Evolutionary conservation across 441 rosid species (phyloP), one percentile per base, ranked within the genome.

Genomic region (Omphalea diandra): DNA sequence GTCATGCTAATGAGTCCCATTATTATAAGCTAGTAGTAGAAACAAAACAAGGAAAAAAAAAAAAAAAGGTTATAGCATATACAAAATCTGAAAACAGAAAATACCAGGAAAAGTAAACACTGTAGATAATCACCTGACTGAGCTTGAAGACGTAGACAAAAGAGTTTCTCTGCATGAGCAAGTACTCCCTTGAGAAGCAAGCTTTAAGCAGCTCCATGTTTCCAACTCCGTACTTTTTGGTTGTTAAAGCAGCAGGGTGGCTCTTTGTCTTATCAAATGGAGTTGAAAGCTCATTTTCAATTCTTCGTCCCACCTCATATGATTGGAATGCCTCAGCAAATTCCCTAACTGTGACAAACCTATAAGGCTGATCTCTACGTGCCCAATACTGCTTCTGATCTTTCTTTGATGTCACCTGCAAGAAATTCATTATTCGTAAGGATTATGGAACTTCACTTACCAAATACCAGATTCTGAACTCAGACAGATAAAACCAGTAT

Each of bases 311-410:
- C n/a, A 81, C 83, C 46, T 85, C 85, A 72, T 86, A 91, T 22
- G 90, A 87, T 60, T 87, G 88, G 68, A 87, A 91, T 22, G 92
- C 90, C 71, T 88, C 92, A 1, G 91, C 78, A 53, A 94, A 94
- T 64, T 90, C 97, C 17, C 73, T 68, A 52, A 73, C 92, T 9
- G 83, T 80, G 32, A 94, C 72, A 73, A 84, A 94, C 52, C 85
- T 78, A 61, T 94, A 90, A 49, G 90, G 92, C 67, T 76, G 73
- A 36, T 88, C 84, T 72, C 64, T 79, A 55, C 70, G 54, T 12
- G 79, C 74, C 98, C 97, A 94, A 61, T 94, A 91, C 75, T 94
- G 98, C 80, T 79, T 73, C 65, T 94, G 98, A 80, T 94, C 98
- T 79, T 91, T 94, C 81, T 55, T 84, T 7, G 98, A 94, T 29